Conservation (phyloP, 2,329 filamentous ascomycete species). For the Penicillium aurantiogriseum region DNA sequence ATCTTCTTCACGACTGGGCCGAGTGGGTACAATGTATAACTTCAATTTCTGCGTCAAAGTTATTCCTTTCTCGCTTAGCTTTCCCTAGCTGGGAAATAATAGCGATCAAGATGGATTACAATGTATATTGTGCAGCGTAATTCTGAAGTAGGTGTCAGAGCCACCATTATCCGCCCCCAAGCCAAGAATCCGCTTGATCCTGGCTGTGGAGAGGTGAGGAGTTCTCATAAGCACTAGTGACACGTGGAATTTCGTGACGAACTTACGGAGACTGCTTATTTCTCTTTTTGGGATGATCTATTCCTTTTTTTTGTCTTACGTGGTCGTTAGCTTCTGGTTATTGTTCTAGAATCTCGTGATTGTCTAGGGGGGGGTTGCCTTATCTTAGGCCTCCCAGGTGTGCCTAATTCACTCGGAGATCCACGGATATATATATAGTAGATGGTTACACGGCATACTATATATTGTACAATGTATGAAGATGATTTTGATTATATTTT, state of each 20-base stretch:
- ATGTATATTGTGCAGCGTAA: background rate
- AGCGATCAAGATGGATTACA: background rate
- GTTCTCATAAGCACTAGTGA: slow-evolving; percentile 5
- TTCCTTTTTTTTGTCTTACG: background rate
- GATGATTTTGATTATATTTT: background rate
- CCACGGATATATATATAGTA: background rate
- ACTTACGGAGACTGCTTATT: slow-evolving; percentile 6
- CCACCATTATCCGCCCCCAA: background rate
- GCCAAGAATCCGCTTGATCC: background rate
- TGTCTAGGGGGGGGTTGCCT: background rate
- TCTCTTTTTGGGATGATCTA: background rate
- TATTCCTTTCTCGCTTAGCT: background rate
- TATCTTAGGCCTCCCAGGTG: background rate
- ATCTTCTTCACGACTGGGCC: slow-evolving; percentile 8
- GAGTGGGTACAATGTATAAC: background rate
- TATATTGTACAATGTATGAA: background rate
- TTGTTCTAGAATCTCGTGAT: background rate
- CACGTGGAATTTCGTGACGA: slow-evolving; percentile 9
- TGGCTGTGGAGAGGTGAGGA: background rate
- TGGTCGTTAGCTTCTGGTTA: background rate
- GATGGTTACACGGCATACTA: background rate
- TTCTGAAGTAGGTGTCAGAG: background rate
- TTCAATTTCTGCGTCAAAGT: background rate
- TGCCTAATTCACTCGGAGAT: background rate
- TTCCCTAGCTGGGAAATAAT: background rate